Percentiles rank a stretch among this genome's conserved stretches.
Evolutionary conservation across 2,329 filamentous ascomycete genomes (phyloP).

Genomic region (Colletotrichum sp.): DNA sequence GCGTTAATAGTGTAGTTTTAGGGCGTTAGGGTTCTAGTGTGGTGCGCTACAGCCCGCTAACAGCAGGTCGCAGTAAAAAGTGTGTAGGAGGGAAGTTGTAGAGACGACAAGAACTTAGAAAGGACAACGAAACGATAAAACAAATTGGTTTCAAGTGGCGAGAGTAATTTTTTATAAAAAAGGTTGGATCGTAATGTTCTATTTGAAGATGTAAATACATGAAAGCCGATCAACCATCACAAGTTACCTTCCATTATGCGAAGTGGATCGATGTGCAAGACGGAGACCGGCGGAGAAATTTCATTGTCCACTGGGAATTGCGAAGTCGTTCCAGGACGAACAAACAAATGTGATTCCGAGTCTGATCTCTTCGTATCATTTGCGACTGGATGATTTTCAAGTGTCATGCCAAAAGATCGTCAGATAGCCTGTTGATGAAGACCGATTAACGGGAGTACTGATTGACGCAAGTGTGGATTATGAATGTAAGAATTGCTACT

Average conservation of each 20-base stretch:
- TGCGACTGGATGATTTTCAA: not conserved
- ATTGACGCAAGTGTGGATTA: not conserved
- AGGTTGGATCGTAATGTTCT: fast-evolving
- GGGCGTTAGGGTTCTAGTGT: too few relatives aligned
- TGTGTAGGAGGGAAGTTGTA: too few relatives aligned
- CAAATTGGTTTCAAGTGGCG: fast-evolving
- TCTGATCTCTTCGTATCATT: not conserved
- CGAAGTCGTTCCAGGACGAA: not conserved
- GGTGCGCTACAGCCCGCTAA: too few relatives aligned
- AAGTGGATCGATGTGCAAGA: not conserved
- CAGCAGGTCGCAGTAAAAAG: too few relatives aligned
- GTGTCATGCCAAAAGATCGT: not conserved
- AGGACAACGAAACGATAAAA: fast-evolving
- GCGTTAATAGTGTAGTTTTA: too few relatives aligned
- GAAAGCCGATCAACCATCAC: not conserved
- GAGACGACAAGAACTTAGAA: not conserved
- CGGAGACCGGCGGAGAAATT: not conserved
- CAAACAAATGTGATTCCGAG: not conserved
- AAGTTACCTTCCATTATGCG: not conserved
- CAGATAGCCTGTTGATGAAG: not conserved
- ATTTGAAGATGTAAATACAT: not conserved
- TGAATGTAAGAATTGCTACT: not conserved
- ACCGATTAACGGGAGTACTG: not conserved
- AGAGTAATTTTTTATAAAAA: fast-evolving
- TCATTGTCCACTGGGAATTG: not conserved